These are phyloP conservation scores for Rhizoctonia solani DNA, from an alignment of 1,284 basidiomycete genomes.

Conservation along the genomic window DNA sequence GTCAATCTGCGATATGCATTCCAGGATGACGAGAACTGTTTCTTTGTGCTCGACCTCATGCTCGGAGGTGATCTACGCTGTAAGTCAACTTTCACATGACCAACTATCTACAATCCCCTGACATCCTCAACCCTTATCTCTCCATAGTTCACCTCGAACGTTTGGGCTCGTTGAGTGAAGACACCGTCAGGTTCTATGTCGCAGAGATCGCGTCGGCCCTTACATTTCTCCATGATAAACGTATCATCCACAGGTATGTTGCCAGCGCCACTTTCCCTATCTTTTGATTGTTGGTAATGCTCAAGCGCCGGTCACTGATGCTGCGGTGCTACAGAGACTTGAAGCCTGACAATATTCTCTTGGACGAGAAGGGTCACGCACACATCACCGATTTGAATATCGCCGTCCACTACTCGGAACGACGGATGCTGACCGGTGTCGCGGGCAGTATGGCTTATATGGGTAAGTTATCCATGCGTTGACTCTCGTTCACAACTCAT, in stretches of 20 bases:
- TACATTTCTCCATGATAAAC: slow-evolving; percentile 86
- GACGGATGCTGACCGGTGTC: slow-evolving; percentile 84
- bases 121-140: neutral
- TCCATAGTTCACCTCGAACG: slow-evolving; percentile 80
- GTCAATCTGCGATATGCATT: slow-evolving; percentile 96
- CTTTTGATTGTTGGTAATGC: slow-evolving; percentile 3
- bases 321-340: slow-evolving; percentile 65
- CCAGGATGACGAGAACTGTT: slow-evolving; percentile 97
- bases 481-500: slow-evolving; percentile 36
- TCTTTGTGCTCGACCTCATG: slow-evolving; percentile 97
- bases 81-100: slow-evolving; percentile 50
- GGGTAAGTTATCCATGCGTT: slow-evolving; percentile 50
- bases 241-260: slow-evolving; percentile 91
- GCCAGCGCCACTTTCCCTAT: slow-evolving; percentile 10
- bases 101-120: slow-evolving; percentile 3
- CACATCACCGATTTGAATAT: slow-evolving; percentile 99
- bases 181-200: slow-evolving; percentile 85
- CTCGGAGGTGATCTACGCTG: slow-evolving; percentile 92
- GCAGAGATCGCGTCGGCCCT: slow-evolving; percentile 86
- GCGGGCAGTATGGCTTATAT: slow-evolving; percentile 99
- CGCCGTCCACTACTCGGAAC: slow-evolving; percentile 92
- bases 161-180: slow-evolving; percentile 74
- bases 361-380: slow-evolving; percentile 91
- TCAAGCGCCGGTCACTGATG: neutral
- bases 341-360: slow-evolving; percentile 95